These are phyloP conservation scores for Glycine latifolia DNA, from an alignment of 306 rosid genomes.

Conservation along the genomic window DNA sequence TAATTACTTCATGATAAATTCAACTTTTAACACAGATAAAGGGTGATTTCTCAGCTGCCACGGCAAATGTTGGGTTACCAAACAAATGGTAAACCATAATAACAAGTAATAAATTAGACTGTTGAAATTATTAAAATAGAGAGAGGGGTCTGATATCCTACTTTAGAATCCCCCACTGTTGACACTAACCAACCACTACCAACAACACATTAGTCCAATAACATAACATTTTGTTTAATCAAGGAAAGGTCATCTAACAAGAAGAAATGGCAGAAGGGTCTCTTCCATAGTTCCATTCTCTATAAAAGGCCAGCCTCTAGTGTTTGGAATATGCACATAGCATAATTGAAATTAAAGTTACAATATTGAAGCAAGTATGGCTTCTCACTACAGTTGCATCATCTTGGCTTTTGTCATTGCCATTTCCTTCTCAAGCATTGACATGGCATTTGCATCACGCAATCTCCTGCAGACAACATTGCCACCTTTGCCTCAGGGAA, in stretches of 20 bases:
- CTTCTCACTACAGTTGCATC: too few relatives aligned
- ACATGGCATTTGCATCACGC: too few relatives aligned
- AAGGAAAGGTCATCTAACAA: background rate
- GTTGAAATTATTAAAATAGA: background rate
- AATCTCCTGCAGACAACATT: too few relatives aligned
- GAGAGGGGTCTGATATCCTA: background rate
- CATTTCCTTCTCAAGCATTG: too few relatives aligned
- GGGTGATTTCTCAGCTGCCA: background rate
- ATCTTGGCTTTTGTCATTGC: too few relatives aligned
- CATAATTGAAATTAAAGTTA: too few relatives aligned
- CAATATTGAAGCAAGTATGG: too few relatives aligned
- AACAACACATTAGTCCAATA: background rate
- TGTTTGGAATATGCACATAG: background rate
- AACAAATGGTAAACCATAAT: background rate
- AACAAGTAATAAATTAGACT: background rate
- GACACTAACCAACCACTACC: background rate
- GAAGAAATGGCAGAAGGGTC: too few relatives aligned
- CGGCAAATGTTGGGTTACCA: background rate
- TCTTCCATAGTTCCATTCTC: too few relatives aligned
- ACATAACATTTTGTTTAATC: background rate
- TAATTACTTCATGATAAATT: background rate
- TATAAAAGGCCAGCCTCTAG: background rate
- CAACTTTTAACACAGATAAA: background rate
- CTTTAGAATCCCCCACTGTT: background rate
- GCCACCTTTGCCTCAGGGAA: too few relatives aligned